These are phyloP conservation scores for Telopea speciosissima DNA, from an alignment of 177 flowering plant genomes.

Conservation along the genomic window DNA sequence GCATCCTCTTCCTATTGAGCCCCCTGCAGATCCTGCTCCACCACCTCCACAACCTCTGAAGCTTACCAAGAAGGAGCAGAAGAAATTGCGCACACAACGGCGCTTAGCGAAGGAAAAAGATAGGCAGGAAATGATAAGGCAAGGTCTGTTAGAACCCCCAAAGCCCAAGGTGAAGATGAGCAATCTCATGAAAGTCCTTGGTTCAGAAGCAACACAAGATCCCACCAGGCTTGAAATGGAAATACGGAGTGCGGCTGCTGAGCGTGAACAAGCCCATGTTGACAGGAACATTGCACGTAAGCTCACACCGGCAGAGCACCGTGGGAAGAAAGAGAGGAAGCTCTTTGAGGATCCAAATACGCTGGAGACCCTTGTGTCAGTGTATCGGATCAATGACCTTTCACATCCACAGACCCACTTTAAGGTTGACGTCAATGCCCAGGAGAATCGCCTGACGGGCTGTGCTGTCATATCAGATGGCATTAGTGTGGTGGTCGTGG, in stretches of 20 bases:
- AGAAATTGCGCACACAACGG: constrained; percentile 91
- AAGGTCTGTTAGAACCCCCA: constrained; percentile 91
- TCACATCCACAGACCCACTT: constrained; percentile 79
- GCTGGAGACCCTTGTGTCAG: constrained; percentile 75
- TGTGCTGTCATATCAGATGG: constrained; percentile 70
- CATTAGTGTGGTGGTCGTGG: constrained; percentile 77
- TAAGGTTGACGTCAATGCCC: constrained; percentile 94
- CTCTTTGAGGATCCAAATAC: constrained; percentile 82
- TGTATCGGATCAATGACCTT: constrained; percentile 76
- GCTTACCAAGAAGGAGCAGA: constrained; percentile 91
- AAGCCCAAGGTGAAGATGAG: constrained; percentile 96
- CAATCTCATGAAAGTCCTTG: constrained; percentile 96
- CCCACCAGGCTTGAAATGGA: constrained; percentile 96
- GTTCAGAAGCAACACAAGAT: constrained; percentile 97
- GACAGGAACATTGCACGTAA: constrained; percentile 94
- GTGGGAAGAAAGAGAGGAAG: constrained; percentile 95
- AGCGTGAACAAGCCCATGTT: constrained; percentile 96
- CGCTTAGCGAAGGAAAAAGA: constrained; percentile 89
- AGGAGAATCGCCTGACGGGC: constrained; percentile 79
- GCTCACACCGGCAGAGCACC: constrained; percentile 95
- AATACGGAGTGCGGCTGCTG: constrained; percentile 93
- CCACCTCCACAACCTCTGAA: constrained; percentile 97
- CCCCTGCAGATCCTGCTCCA: constrained; percentile 95
- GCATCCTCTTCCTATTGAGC: constrained; percentile 96
- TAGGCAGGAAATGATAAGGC: constrained; percentile 96